phyloP scores from a whole-genome alignment of 2,329 filamentous ascomycete species.

The Cordyceps javanica region DNA sequence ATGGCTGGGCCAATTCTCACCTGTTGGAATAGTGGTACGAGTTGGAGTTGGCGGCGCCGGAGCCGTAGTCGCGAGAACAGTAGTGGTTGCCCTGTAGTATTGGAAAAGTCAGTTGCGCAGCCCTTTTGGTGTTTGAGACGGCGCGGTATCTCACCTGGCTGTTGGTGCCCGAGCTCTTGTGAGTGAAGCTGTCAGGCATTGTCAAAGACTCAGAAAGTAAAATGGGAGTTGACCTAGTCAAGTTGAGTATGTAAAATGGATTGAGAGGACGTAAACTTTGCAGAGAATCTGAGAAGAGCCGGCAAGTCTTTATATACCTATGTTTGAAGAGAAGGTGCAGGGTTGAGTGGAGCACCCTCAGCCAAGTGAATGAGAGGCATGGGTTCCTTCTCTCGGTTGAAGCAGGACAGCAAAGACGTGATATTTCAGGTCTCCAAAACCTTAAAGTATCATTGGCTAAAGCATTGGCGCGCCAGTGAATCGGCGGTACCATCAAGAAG shows the following conservation, averaged over 20 bases:
- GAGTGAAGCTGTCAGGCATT: slow-evolving; percentile 27
- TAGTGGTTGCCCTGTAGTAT: slow-evolving; percentile 58
- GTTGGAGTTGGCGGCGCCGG: slow-evolving; percentile 48
- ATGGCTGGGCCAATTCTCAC: slow-evolving; percentile 28
- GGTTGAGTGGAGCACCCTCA: neutral
- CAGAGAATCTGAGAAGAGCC: neutral
- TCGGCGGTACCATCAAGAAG: no score
- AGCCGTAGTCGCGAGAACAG: slow-evolving; percentile 58
- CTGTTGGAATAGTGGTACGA: slow-evolving; percentile 63
- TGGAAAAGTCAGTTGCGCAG: neutral
- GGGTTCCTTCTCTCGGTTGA: no score
- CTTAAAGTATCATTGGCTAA: no score
- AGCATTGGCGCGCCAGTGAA: no score
- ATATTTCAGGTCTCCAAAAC: no score
- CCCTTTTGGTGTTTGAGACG: slow-evolving; percentile 15
- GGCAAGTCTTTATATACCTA: no score
- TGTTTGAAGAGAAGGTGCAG: neutral
- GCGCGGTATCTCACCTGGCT: slow-evolving; percentile 49
- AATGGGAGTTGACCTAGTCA: neutral
- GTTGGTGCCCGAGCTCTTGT: slow-evolving; percentile 55
- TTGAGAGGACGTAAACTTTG: neutral
- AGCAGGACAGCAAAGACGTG: no score
- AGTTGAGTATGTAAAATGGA: neutral
- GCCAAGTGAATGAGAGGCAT: neutral
- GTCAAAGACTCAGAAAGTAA: neutral